phyloP scores from a whole-genome alignment of 2,329 filamentous ascomycete species.

The Pseudopithomyces maydicus region DNA sequence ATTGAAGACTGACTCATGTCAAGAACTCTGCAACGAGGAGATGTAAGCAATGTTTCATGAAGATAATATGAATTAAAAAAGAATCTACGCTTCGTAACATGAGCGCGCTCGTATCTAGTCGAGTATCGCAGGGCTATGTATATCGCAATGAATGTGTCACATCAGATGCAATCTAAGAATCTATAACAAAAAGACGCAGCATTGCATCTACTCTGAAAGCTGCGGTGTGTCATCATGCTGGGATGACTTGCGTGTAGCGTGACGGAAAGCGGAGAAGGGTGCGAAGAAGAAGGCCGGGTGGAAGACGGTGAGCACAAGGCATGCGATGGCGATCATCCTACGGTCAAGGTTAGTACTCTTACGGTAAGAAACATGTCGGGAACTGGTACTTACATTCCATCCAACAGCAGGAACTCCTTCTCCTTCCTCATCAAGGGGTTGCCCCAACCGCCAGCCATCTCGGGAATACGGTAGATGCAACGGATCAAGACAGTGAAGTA shows the following conservation, averaged over 20 bases:
- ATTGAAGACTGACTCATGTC: too few relatives aligned
- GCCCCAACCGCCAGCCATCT: conserved; percentile 51
- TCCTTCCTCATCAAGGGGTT: conserved; percentile 52
- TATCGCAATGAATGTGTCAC: too few relatives aligned
- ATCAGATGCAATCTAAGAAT: neutral
- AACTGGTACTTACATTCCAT: conserved; percentile 41
- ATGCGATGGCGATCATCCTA: conserved; percentile 54
- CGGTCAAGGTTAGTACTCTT: neutral
- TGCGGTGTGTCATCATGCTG: neutral
- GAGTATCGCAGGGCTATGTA: too few relatives aligned
- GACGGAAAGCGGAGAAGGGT: neutral
- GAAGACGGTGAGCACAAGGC: conserved; percentile 48
- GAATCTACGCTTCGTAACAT: too few relatives aligned
- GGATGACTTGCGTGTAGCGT: neutral
- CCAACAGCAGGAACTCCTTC: conserved; percentile 53
- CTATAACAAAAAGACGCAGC: neutral
- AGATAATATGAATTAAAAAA: too few relatives aligned
- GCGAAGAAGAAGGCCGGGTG: conserved; percentile 47
- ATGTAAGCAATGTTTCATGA: too few relatives aligned
- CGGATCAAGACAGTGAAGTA: conserved; percentile 51
- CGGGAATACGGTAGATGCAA: conserved; percentile 53
- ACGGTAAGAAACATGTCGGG: neutral
- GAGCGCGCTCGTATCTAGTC: neutral
- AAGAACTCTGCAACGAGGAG: too few relatives aligned
- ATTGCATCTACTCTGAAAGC: neutral